Evolutionary conservation across 352 stramenopile species (phyloP).

Genomic region (Thraustochytrium striatum): DNA sequence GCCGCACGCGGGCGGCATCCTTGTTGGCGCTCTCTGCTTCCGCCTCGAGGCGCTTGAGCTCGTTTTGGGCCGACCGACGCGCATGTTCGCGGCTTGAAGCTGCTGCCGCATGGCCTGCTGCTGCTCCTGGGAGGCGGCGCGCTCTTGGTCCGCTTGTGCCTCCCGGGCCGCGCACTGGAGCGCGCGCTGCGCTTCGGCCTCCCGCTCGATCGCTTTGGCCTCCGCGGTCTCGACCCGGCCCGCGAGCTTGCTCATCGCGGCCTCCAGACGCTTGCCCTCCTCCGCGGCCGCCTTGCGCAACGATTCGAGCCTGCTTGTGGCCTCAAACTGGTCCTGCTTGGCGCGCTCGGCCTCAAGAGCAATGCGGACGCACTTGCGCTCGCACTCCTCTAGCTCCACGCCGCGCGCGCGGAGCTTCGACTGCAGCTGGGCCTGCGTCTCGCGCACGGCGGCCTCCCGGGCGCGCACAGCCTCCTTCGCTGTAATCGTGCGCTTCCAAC

Average conservation of each 20-base stretch:
- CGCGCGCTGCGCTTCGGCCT: slow-evolving; percentile 23
- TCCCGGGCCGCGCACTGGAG: neutral
- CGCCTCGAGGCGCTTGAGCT: slow-evolving; percentile 5
- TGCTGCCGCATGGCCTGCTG: slow-evolving; percentile 1
- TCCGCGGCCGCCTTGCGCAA: neutral
- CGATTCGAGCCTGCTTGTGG: neutral
- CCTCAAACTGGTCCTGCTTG: neutral
- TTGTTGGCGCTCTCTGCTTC: slow-evolving; percentile 23
- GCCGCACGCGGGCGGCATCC: neutral
- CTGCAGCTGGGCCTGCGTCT: neutral
- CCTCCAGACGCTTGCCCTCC: slow-evolving; percentile 11
- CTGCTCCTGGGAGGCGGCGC: slow-evolving; percentile 5
- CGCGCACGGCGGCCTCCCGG: neutral
- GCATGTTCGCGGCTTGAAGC: neutral
- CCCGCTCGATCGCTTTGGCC: neutral
- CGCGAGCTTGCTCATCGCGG: neutral
- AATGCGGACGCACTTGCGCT: neutral
- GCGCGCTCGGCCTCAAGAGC: neutral
- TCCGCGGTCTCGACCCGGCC: slow-evolving; percentile 26
- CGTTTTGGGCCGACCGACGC: slow-evolving; percentile 13
- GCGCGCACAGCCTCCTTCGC: neutral
- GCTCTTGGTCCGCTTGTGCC: slow-evolving; percentile 34
- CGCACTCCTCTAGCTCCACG: slow-evolving; percentile 8
- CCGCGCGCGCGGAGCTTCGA: neutral
- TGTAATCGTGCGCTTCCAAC: neutral